Evolutionary conservation across 2,329 filamentous ascomycete genomes (phyloP).

Genomic region (Colletotrichum zoysiae): DNA sequence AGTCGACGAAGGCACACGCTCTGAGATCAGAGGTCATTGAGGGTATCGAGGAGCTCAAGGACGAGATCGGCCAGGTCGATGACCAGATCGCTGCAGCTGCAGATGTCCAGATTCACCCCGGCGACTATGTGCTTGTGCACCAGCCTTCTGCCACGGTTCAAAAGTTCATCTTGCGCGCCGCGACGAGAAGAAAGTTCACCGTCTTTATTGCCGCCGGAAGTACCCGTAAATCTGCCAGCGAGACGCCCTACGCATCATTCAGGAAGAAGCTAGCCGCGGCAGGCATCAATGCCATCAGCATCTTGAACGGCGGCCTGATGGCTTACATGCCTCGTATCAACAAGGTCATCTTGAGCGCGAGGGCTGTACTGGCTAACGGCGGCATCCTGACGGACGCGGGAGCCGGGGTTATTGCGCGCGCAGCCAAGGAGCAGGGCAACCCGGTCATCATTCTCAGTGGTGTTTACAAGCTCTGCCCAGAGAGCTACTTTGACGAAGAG

Average conservation of each 20-base stretch:
- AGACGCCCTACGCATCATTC: slow-evolving; percentile 66
- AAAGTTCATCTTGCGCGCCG: slow-evolving; percentile 88
- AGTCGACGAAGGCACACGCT: slow-evolving; percentile 69
- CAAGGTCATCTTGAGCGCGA: slow-evolving; percentile 92
- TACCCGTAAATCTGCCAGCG: slow-evolving; percentile 52
- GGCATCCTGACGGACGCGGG: slow-evolving; percentile 87
- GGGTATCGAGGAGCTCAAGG: slow-evolving; percentile 94
- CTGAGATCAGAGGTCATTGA: slow-evolving; percentile 92
- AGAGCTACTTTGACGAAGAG: slow-evolving; percentile 86
- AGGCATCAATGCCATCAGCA: slow-evolving; percentile 85
- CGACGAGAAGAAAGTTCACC: slow-evolving; percentile 91
- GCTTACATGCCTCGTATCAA: slow-evolving; percentile 96
- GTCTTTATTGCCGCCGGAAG: slow-evolving; percentile 83
- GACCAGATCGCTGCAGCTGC: slow-evolving; percentile 92
- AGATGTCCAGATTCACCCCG: slow-evolving; percentile 91
- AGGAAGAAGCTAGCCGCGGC: slow-evolving; percentile 82
- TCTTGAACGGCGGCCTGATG: slow-evolving; percentile 88
- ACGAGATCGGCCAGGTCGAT: slow-evolving; percentile 92
- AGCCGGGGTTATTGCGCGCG: slow-evolving; percentile 84
- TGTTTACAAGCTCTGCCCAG: slow-evolving; percentile 93
- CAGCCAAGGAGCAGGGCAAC: slow-evolving; percentile 84
- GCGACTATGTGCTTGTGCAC: slow-evolving; percentile 92
- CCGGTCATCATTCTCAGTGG: slow-evolving; percentile 91
- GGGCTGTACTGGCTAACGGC: slow-evolving; percentile 89
- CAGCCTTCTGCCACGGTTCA: slow-evolving; percentile 89